A percentile compares a stretch with the other conserved stretches of the same genome.
phyloP scores from a whole-genome alignment of 768 basidiomycete genomes.

The Neoboletus brunneissimus region DNA sequence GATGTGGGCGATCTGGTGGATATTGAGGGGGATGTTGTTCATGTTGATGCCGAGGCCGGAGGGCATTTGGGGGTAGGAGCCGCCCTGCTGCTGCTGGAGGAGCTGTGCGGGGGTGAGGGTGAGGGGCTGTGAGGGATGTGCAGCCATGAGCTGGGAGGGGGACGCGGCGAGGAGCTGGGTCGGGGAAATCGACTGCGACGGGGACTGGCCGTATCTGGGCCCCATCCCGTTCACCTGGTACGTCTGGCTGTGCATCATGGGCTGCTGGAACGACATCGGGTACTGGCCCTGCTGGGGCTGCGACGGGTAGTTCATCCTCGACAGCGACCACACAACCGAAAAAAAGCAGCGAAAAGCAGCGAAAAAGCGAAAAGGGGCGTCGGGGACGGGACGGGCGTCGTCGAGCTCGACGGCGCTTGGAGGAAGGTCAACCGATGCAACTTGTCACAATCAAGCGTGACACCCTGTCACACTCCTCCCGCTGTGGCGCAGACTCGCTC shows the following conservation, averaged over 20 bases:
- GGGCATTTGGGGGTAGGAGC: constrained; percentile 11
- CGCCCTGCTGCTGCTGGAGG: constrained; percentile 34
- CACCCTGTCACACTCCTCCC: constrained; percentile 23
- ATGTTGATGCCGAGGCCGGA: neutral
- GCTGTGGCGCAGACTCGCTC: constrained; percentile 11
- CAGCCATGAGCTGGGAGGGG: constrained; percentile 23
- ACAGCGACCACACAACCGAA: neutral
- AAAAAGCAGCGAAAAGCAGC: neutral
- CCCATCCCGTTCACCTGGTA: constrained; percentile 16
- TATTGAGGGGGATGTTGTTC: constrained; percentile 11
- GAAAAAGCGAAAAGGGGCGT: neutral
- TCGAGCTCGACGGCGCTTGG: neutral
- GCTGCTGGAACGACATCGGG: constrained; percentile 25
- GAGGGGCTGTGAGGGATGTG: constrained; percentile 14
- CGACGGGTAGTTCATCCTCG: constrained; percentile 25
- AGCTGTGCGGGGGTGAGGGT: constrained; percentile 38
- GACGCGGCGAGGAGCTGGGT: neutral
- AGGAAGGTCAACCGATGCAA: constrained; percentile 15
- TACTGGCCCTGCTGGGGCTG: constrained; percentile 26
- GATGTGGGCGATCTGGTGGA: constrained; percentile 25
- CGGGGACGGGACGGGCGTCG: neutral
- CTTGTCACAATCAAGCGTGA: constrained; percentile 26
- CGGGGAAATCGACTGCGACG: constrained; percentile 25
- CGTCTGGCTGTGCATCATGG: constrained; percentile 12
- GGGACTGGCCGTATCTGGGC: neutral